These are phyloP conservation scores for Thymus quinquecostatus DNA, from an alignment of 257 asterid genomes.

Conservation along the genomic window DNA sequence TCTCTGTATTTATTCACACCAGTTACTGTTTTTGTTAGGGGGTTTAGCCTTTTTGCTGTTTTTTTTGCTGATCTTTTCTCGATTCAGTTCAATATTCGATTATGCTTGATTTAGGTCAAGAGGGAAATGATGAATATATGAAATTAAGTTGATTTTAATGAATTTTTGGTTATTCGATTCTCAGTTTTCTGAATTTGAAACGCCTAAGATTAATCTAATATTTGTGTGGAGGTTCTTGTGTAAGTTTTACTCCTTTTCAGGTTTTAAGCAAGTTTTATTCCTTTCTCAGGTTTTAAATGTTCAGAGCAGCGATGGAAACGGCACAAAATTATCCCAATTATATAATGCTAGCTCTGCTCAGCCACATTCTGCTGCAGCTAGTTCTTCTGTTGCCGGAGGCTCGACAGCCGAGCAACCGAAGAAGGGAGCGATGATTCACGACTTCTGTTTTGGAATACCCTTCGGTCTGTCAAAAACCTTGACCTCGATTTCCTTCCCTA, in stretches of 20 bases:
- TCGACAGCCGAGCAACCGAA: conserved; percentile 47
- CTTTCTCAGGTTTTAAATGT: conserved; percentile 30
- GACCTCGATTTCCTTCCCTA: too few relatives aligned
- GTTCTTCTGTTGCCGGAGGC: conserved; percentile 36
- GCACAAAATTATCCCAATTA: conserved; percentile 41
- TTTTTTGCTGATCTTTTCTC: too few relatives aligned
- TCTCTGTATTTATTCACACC: not conserved
- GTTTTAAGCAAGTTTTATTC: conserved; percentile 1
- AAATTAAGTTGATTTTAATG: too few relatives aligned
- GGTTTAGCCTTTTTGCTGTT: not conserved
- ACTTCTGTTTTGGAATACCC: conserved; percentile 94
- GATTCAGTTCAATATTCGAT: not conserved
- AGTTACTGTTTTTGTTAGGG: not conserved
- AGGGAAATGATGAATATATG: too few relatives aligned
- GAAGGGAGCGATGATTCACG: conserved; percentile 85
- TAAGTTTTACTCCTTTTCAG: not conserved
- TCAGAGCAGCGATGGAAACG: conserved; percentile 53
- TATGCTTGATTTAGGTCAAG: too few relatives aligned
- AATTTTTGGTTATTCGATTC: not conserved
- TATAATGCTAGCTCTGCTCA: conserved; percentile 51
- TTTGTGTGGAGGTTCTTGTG: too few relatives aligned
- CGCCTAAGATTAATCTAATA: too few relatives aligned
- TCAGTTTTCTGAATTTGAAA: too few relatives aligned
- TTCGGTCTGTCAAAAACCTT: conserved; percentile 59
- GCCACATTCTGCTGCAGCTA: conserved; percentile 39